These are phyloP conservation scores for Magnusiomyces sp. DNA, from an alignment of 1,139 yeast genomes.

Conservation along the genomic window DNA sequence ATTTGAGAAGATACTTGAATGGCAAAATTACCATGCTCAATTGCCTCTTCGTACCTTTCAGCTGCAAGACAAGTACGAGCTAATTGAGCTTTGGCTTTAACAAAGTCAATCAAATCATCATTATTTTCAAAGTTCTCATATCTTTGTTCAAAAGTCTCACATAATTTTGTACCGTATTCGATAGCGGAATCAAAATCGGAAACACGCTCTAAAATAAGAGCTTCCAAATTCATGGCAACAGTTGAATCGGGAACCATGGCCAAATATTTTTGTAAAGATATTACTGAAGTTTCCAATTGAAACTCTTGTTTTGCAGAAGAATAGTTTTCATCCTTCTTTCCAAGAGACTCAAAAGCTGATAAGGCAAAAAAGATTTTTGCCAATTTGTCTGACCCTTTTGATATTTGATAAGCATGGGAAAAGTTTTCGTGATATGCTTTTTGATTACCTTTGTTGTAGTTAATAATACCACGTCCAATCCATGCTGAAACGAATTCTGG, in stretches of 20 bases:
- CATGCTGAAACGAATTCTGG: conserved; percentile 76
- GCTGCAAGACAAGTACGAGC: conserved; percentile 64
- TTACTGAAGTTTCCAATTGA: conserved; percentile 41
- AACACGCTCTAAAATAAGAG: conserved; percentile 52
- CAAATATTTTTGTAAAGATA: conserved; percentile 66
- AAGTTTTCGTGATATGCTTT: conserved; percentile 48
- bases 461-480: conserved; percentile 76
- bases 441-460: conserved; percentile 49
- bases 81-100: conserved; percentile 54
- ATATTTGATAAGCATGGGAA: conserved; percentile 68
- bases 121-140: conserved; percentile 50
- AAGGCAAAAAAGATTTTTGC: conserved; percentile 68
- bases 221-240: conserved; percentile 48
- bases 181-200: conserved; percentile 50
- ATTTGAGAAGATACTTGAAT: conserved; percentile 43
- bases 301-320: conserved; percentile 5
- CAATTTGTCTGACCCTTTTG: conserved; percentile 65
- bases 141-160: conserved; percentile 44
- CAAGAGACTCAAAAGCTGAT: conserved; percentile 37
- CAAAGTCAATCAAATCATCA: conserved; percentile 44
- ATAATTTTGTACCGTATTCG: conserved; percentile 40
- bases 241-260: conserved; percentile 57
- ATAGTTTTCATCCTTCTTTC: background rate
- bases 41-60: conserved; percentile 46
- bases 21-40: conserved; percentile 53